Conservation (phyloP, 495 filamentous ascomycete genomes). For the Schizothecium vesticola region DNA sequence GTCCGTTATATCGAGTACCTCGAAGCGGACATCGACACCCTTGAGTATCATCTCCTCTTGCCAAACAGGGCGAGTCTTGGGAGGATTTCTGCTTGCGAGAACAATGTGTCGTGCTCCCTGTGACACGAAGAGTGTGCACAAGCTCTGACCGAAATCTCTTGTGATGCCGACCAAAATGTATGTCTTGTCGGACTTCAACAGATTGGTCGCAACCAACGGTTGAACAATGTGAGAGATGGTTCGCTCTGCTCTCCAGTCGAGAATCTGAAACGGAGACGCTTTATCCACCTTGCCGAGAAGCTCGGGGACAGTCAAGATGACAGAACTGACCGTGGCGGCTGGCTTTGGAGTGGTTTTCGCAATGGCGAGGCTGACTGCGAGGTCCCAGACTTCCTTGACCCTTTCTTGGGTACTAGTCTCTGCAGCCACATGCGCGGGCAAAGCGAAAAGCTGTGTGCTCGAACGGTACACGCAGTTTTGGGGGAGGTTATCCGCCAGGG, state of each 20-base stretch:
- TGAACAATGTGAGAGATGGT: slow-evolving; percentile 15
- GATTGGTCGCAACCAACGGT: slow-evolving; percentile 7
- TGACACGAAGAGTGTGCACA: slow-evolving; percentile 51
- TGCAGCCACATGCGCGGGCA: not conserved
- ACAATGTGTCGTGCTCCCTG: slow-evolving; percentile 52
- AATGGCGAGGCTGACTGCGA: slow-evolving; percentile 20
- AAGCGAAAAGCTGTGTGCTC: slow-evolving; percentile 5
- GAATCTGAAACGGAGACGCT: slow-evolving; percentile 19
- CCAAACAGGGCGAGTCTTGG: slow-evolving; percentile 34
- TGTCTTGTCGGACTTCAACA: slow-evolving; percentile 40
- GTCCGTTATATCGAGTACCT: slow-evolving; percentile 33
- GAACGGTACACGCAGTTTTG: slow-evolving; percentile 21
- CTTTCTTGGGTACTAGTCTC: not conserved
- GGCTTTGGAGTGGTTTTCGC: slow-evolving; percentile 3
- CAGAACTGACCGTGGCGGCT: not conserved
- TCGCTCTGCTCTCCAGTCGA: slow-evolving; percentile 39
- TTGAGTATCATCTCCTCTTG: slow-evolving; percentile 29
- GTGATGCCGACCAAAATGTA: slow-evolving; percentile 57
- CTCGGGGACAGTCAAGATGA: slow-evolving; percentile 17
- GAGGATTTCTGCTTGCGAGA: slow-evolving; percentile 52
- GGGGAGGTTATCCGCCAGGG: slow-evolving; percentile 21
- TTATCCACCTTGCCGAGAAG: slow-evolving; percentile 15
- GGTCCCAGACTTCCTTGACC: slow-evolving; percentile 16
- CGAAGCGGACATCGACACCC: slow-evolving; percentile 31
- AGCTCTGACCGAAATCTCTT: slow-evolving; percentile 52